Conservation (phyloP, 2,329 filamentous ascomycete species). For the Cytospora chrysosperma region DNA sequence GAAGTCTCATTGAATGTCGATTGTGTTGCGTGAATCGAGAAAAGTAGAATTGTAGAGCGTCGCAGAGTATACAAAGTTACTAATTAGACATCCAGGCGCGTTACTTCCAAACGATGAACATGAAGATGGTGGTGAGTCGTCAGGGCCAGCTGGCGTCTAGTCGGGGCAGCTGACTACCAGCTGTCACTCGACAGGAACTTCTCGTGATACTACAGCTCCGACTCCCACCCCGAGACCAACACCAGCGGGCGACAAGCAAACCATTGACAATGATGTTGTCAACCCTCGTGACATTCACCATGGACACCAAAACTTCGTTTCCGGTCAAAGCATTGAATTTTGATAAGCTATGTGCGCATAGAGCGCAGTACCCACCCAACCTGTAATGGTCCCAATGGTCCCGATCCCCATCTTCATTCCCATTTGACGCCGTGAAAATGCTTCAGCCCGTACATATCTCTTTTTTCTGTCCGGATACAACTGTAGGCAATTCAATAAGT, state of each 20-base stretch:
- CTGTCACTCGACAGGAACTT: neutral
- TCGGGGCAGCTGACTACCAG: neutral
- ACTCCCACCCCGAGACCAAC: too few relatives aligned
- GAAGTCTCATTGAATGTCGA: neutral
- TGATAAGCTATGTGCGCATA: neutral
- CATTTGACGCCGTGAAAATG: conserved; percentile 5
- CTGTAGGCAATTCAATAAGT: neutral
- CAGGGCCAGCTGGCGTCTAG: neutral
- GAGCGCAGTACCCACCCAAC: neutral
- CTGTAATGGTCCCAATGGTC: neutral
- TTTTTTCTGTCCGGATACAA: conserved; percentile 2
- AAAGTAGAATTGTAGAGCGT: neutral
- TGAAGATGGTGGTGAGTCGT: neutral
- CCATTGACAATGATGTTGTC: neutral
- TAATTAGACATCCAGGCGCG: too few relatives aligned
- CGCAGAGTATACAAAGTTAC: too few relatives aligned
- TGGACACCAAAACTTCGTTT: neutral
- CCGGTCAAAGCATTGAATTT: neutral
- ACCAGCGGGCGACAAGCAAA: neutral
- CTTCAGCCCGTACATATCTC: neutral
- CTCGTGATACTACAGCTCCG: too few relatives aligned
- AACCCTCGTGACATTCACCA: neutral
- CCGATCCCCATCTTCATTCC: too few relatives aligned
- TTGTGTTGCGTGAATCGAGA: neutral
- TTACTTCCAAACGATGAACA: too few relatives aligned